phyloP scores from a whole-genome alignment of 2,329 filamentous ascomycete genomes.

The Sporothrix dimorphospora region DNA sequence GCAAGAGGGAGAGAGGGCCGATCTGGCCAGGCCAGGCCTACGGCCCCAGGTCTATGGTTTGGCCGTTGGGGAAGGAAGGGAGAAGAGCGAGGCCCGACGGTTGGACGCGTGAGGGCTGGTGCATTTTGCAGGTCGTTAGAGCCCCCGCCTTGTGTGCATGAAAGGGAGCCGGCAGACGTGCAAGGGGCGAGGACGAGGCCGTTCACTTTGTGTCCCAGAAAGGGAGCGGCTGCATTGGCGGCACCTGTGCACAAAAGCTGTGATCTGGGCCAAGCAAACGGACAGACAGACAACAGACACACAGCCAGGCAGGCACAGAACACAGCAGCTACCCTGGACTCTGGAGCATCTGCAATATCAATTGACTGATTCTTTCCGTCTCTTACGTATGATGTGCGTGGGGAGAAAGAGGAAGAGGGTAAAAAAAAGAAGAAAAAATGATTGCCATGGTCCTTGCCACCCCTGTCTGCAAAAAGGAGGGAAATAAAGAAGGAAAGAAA shows the following conservation, averaged over 20 bases:
- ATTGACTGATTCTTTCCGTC: not conserved
- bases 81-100: not conserved
- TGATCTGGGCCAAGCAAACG: not conserved
- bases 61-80: constrained; percentile 15
- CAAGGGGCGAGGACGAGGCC: not conserved
- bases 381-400: not conserved
- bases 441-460: constrained; percentile 21
- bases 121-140: not conserved
- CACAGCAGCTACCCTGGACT: constrained; percentile 7
- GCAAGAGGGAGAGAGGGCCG: not conserved
- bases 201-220: not conserved
- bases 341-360: not conserved
- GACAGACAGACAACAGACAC: not conserved
- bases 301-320: too few relatives aligned
- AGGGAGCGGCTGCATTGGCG: constrained; percentile 6
- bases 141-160: not conserved
- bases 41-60: not conserved
- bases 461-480: constrained; percentile 12
- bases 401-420: not conserved
- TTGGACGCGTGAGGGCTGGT: not conserved
- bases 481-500: not conserved
- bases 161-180: constrained; percentile 2
- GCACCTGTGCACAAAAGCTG: not conserved
- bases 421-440: not conserved
- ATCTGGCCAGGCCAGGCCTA: not conserved